Evolutionary conservation across 257 asterid genomes (phyloP).

Genomic region (Lavandula angustifolia): DNA sequence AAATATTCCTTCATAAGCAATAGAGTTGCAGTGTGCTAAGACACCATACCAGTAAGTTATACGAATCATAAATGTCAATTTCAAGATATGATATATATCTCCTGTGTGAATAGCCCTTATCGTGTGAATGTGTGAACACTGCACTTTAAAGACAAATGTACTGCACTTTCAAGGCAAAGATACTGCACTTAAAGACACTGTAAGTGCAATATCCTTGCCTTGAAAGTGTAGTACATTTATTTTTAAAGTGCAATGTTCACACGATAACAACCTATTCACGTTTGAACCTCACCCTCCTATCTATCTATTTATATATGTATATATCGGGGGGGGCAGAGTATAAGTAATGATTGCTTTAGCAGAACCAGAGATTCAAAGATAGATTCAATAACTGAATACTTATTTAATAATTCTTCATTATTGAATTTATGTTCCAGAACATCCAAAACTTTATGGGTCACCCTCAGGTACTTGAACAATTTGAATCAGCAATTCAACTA

Average conservation of each 20-base stretch:
- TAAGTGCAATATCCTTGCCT: no score
- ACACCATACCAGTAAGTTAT: not conserved
- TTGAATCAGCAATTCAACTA: slow-evolving; percentile 13
- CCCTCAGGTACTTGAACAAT: slow-evolving; percentile 7
- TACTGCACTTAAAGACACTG: no score
- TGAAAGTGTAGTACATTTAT: no score
- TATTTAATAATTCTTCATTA: not conserved
- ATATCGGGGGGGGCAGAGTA: not conserved
- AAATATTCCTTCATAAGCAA: slow-evolving; percentile 6
- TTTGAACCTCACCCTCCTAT: no score
- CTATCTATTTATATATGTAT: no score
- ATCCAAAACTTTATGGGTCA: slow-evolving; percentile 2
- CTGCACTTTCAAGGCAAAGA: no score
- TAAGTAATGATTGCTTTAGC: slow-evolving; percentile 16
- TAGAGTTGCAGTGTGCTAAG: not conserved
- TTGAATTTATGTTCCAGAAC: slow-evolving; percentile 7
- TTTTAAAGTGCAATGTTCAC: no score
- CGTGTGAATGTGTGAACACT: no score
- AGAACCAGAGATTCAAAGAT: not conserved
- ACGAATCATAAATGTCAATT: not conserved
- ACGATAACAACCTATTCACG: no score
- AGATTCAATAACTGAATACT: not conserved
- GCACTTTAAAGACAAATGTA: no score
- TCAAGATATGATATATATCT: not conserved
- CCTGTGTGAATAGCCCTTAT: no score